Percentiles rank a stretch among this genome's conserved stretches.
These are phyloP conservation scores for Gentiana dahurica DNA, from an alignment of 257 asterid genomes.

Conservation along the genomic window DNA sequence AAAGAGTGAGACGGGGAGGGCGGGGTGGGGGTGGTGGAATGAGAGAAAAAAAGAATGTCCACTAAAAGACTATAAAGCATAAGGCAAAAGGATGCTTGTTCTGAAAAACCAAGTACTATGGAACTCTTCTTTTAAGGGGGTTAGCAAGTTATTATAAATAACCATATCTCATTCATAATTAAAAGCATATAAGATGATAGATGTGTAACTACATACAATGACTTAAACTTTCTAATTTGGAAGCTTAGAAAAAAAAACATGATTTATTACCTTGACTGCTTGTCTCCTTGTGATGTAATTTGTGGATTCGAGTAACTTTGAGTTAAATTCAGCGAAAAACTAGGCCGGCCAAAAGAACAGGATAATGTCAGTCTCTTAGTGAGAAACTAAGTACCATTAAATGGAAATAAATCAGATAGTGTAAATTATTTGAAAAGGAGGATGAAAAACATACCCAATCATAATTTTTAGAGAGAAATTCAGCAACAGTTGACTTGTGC, in stretches of 20 bases:
- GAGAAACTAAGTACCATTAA: background rate
- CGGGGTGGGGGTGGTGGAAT: no score
- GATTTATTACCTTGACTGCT: slow-evolving; percentile 57
- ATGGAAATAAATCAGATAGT: background rate
- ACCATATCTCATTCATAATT: no score
- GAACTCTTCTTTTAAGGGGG: no score
- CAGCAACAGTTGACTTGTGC: slow-evolving; percentile 87
- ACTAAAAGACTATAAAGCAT: background rate
- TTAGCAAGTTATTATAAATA: no score
- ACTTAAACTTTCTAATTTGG: no score
- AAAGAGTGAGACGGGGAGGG: background rate
- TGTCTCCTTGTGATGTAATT: slow-evolving; percentile 87
- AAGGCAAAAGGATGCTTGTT: background rate
- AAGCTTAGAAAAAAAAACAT: no score
- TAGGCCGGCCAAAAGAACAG: slow-evolving; percentile 13
- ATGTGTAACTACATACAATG: no score
- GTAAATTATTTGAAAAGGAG: background rate
- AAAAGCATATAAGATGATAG: no score
- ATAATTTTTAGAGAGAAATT: slow-evolving; percentile 53
- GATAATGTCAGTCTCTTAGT: background rate
- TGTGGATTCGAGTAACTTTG: slow-evolving; percentile 68
- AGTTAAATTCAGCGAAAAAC: slow-evolving; percentile 84
- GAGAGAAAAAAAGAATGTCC: background rate
- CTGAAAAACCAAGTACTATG: background rate
- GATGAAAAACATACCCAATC: slow-evolving; percentile 48